Evolutionary conservation across 83 land plant genomes (phyloP), one percentile per base, ranked within the genome.

Genomic region (Picea abies): DNA sequence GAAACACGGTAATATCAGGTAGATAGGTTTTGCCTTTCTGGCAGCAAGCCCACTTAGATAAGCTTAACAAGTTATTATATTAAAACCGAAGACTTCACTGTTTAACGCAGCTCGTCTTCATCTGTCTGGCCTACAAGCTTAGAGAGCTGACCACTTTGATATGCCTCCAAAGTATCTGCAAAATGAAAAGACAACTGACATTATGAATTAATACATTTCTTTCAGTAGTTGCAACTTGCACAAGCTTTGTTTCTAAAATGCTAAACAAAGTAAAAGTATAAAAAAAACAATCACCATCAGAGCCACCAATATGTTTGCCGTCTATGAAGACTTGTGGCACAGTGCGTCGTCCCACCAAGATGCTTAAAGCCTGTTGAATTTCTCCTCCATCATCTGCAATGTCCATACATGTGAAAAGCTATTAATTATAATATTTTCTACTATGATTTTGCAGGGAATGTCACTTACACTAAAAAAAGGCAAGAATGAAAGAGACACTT

Each of bases 301-400:
- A 91, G 60, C 99, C 99, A 60, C 99, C 99, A 58, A 97, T 80
- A 81, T 97, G 97, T 78, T 94, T 89, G 64, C 97, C 95, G 77
- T 95, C 81, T n/a, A 97, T 90, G 81, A 97, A 97, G 10, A 97
- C 99, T 87, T 97, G 99, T 20, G 99, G 99, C 3, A 97, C 99
- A 32, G 99, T 97, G 25, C 98, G 96, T 82, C 96, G 92, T 3
- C 97, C 94, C 2, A 97, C 87, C 58, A 92, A 78, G 62, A 64
- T 82, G 63, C 76, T 35, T 64, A 97, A 63, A 7, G 99, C 97
- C 81, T 90, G 88, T 62, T 97, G 99, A 78, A 97, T 95, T 26
- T 87, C 87, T 29, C 35, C 80, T 56, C 99, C 99, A 90, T 97
- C 99, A 78, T 90, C 99, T 97, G 90, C 60, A 80, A 77, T 7